Percentiles rank a stretch among this genome's conserved stretches.
phyloP scores from a whole-genome alignment of 2,329 filamentous ascomycete genomes.

The Colletotrichum higginsianum region DNA sequence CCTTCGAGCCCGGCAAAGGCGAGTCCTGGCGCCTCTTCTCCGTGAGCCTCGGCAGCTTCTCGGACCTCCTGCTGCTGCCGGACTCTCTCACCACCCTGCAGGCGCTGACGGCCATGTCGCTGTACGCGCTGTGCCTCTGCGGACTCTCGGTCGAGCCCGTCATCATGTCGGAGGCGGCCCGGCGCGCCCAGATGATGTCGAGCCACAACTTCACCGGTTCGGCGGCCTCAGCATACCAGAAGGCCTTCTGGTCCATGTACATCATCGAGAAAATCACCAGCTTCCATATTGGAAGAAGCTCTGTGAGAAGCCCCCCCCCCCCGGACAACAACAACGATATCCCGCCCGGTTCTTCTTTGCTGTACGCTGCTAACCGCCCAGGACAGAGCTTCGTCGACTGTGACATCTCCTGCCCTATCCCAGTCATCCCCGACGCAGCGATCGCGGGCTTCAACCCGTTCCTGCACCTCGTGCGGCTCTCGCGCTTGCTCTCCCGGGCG shows the following conservation, averaged over 20 bases:
- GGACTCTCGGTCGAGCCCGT: constrained; percentile 52
- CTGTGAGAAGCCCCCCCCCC: constrained; percentile 39
- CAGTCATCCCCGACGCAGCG: constrained; percentile 44
- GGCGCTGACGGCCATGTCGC: constrained; percentile 50
- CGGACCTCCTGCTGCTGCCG: constrained; percentile 51
- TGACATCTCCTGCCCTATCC: constrained; percentile 51
- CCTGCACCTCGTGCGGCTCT: constrained; percentile 46
- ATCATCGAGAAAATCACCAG: constrained; percentile 48
- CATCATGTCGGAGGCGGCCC: constrained; percentile 49
- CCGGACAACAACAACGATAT: too few relatives aligned
- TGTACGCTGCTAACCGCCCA: neutral
- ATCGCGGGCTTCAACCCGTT: constrained; percentile 48
- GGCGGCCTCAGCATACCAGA: constrained; percentile 45
- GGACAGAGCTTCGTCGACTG: constrained; percentile 50
- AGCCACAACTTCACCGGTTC: constrained; percentile 43
- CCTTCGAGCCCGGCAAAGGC: constrained; percentile 56
- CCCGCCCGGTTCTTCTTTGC: neutral
- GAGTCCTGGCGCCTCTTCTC: constrained; percentile 57
- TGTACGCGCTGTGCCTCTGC: constrained; percentile 48
- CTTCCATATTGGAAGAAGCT: constrained; percentile 51
- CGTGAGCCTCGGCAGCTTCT: constrained; percentile 53
- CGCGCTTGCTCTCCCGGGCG: constrained; percentile 48
- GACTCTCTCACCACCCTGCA: constrained; percentile 51
- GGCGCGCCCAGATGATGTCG: constrained; percentile 50
- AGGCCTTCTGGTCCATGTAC: constrained; percentile 49